A percentile compares a stretch with the other conserved stretches of the same genome.
Evolutionary conservation across 805 yeast species (phyloP).

Genomic region (Candida hungchunana): DNA sequence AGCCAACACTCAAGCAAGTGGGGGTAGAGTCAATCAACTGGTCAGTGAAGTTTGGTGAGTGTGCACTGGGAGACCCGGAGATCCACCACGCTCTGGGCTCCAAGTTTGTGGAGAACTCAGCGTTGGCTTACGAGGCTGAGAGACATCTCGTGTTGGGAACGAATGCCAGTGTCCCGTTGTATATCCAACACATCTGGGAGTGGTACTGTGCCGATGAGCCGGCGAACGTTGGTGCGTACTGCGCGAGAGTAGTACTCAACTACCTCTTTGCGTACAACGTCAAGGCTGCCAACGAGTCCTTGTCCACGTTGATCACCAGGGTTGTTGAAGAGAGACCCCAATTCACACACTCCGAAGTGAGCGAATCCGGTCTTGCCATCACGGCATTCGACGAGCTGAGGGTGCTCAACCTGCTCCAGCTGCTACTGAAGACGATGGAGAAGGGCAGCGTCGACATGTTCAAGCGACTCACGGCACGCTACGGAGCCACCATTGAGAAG

Average conservation of each 20-base stretch:
- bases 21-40: constrained; percentile 64
- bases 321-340: constrained; percentile 15
- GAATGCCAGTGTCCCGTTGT: constrained; percentile 37
- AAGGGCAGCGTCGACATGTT: constrained; percentile 50
- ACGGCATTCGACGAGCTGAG: constrained; percentile 38
- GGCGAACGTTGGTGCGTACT: constrained; percentile 29
- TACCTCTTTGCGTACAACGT: constrained; percentile 66
- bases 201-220: constrained; percentile 38
- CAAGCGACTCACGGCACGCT: constrained; percentile 47
- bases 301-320: constrained; percentile 28
- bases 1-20: constrained; percentile 62
- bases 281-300: constrained; percentile 47
- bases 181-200: constrained; percentile 38
- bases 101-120: constrained; percentile 47
- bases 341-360: constrained; percentile 23
- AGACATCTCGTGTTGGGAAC: constrained; percentile 68
- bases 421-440: constrained; percentile 57
- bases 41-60: constrained; percentile 47
- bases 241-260: constrained; percentile 65
- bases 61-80: constrained; percentile 67
- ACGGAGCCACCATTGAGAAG: constrained; percentile 33
- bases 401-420: constrained; percentile 63
- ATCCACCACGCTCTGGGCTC: constrained; percentile 72
- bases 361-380: constrained; percentile 31
- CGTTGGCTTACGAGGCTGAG: constrained; percentile 63